Percentiles rank a stretch among this genome's conserved stretches.
These are phyloP conservation scores for Vigna reflexopilosa DNA, from an alignment of 306 rosid species.

Conservation along the genomic window DNA sequence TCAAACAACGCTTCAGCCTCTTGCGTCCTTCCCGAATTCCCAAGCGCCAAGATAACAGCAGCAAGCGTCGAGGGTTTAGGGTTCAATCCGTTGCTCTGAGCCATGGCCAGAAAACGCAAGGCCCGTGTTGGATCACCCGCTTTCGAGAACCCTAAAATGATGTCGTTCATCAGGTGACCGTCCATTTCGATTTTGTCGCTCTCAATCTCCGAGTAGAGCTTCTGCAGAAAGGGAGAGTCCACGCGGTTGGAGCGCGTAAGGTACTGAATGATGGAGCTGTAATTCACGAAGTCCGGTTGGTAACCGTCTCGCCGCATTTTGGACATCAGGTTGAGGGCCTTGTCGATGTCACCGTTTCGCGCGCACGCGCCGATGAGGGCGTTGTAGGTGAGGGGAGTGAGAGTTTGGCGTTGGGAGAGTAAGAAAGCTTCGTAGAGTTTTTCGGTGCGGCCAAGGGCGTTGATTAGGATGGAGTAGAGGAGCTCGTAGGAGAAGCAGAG, in stretches of 20 bases:
- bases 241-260: constrained; percentile 77
- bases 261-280: constrained; percentile 82
- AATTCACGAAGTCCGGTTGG: constrained; percentile 79
- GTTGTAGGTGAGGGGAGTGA: constrained; percentile 85
- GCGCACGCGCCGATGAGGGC: constrained; percentile 92
- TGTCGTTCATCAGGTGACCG: constrained; percentile 75
- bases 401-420: constrained; percentile 74
- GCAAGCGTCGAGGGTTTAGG: constrained; percentile 70
- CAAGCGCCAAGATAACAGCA: constrained; percentile 73
- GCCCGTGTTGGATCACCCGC: constrained; percentile 80
- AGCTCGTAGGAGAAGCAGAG: constrained; percentile 91
- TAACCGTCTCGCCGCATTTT: constrained; percentile 88
- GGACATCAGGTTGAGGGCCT: constrained; percentile 81
- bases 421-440: constrained; percentile 91
- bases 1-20: constrained; percentile 93
- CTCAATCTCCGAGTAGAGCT: constrained; percentile 76
- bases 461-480: constrained; percentile 87
- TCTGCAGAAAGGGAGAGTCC: constrained; percentile 73
- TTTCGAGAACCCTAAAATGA: constrained; percentile 74
- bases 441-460: constrained; percentile 90
- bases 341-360: constrained; percentile 80
- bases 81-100: constrained; percentile 79
- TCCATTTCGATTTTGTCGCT: constrained; percentile 80
- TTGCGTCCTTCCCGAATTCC: constrained; percentile 69
- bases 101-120: constrained; percentile 74